Evolutionary conservation across 768 basidiomycete genomes (phyloP), one percentile per base, ranked within the genome.

Genomic region (Rhodosporidiobolus odoratus): DNA sequence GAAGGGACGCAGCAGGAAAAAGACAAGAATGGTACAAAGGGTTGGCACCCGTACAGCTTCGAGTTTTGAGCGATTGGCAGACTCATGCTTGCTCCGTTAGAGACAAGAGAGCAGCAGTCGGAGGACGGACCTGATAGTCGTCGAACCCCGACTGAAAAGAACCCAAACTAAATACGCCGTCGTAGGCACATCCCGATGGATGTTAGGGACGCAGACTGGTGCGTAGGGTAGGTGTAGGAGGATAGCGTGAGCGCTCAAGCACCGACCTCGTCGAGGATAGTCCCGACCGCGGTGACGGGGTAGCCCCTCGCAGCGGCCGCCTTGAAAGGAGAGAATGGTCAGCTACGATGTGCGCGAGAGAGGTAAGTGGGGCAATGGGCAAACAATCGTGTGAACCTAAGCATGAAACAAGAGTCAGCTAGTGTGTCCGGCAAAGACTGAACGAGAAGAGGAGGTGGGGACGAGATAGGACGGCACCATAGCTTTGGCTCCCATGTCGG

Each of bases 401-500:
- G 21, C 4, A 25, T 8, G 2, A 23, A 38, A 57, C 21, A 3
- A 37, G 38, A 35, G 54, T 57, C 19, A 38, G 54, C 54, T 1
- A 10, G 4, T 3, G 50, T 15, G 16, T 25, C 23, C 5, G 10
- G 15, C 16, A 19, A 9, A 21, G 10, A 21, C 35, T 21, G 12
- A 19, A 57, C 21, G 35, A 38, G 2, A 35, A 25, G 2, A 35
- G n/a, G 19, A 21, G 3, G 5, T 32, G 8, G 16, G 32, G 47
- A 48, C 47, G 21, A 15, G 48, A 10, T 15, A 25, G 9, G 21
- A 25, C 48, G 48, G 16, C 4, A 25, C 71, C 75, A 75, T 74
- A 15, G 75, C 76, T 43, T 77, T 77, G 41, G 64, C 64, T 27
- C 75, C 76, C 45, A 77, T 64, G 52, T 75, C 66, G 40, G 41